Conservation (phyloP, 78 protist genomes). For the Dictyostelium capitatum region DNA sequence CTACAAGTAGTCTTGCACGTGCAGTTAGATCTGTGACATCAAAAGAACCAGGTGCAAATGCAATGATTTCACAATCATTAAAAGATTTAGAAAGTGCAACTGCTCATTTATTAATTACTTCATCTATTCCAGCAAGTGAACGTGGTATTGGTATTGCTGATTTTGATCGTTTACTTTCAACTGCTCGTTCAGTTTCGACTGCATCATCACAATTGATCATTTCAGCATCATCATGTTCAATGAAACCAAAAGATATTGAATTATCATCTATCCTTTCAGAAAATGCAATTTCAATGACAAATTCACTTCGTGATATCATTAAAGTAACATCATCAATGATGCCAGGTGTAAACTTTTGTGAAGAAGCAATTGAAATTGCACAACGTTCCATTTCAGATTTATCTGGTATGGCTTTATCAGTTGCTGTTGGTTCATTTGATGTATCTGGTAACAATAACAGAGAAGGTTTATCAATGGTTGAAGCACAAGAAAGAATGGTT, state of each 20-base stretch:
- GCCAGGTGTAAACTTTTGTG: conserved; percentile 83
- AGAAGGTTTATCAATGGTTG: conserved; percentile 35
- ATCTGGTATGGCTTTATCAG: conserved; percentile 69
- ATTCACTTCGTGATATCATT: conserved; percentile 57
- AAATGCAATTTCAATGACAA: conserved; percentile 51
- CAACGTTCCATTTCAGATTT: conserved; percentile 66
- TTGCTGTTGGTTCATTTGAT: conserved; percentile 83
- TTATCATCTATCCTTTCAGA: conserved; percentile 32
- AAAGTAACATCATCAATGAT: conserved; percentile 65
- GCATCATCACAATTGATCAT: conserved; percentile 49
- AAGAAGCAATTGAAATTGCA: conserved; percentile 80
- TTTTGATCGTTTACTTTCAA: conserved; percentile 32
- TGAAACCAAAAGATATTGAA: conserved; percentile 74
- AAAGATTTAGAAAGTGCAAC: conserved; percentile 45
- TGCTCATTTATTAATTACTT: not conserved
- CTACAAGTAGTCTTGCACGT: conserved; percentile 67
- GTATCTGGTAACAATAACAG: not conserved
- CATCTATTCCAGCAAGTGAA: conserved; percentile 28
- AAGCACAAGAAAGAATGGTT: conserved; percentile 71
- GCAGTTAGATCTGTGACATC: conserved; percentile 74
- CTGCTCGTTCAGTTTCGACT: conserved; percentile 42
- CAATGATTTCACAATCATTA: conserved; percentile 11
- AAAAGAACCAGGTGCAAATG: conserved; percentile 37
- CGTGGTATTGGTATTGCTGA: conserved; percentile 29
- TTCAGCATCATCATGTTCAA: conserved; percentile 16